phyloP scores from a whole-genome alignment of 768 basidiomycete species.

The Xerocomus spinulosus region DNA sequence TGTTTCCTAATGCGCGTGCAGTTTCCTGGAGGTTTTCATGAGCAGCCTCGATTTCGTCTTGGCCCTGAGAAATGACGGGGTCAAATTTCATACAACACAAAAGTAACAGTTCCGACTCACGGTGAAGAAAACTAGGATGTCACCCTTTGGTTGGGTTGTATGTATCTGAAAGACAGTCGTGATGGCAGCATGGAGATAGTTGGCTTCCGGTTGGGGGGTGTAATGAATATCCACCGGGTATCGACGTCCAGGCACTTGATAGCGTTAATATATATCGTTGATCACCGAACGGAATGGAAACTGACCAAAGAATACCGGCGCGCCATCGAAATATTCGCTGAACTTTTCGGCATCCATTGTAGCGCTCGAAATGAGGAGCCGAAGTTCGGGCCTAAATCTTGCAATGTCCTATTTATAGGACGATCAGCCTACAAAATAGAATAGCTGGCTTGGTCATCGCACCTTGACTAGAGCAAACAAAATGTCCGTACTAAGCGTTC shows the following conservation, averaged over 20 bases:
- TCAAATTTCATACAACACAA: neutral
- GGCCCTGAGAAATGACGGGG: constrained; percentile 49
- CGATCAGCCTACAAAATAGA: constrained; percentile 23
- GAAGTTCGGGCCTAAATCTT: constrained; percentile 90
- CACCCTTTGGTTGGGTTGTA: constrained; percentile 96
- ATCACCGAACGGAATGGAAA: constrained; percentile 6
- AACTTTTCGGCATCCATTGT: constrained; percentile 99
- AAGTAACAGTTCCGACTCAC: constrained; percentile 38
- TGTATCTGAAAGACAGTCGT: constrained; percentile 99
- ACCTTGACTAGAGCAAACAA: constrained; percentile 98
- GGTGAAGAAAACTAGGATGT: constrained; percentile 96
- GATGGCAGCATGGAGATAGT: constrained; percentile 97
- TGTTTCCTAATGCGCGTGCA: constrained; percentile 89
- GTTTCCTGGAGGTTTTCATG: constrained; percentile 97
- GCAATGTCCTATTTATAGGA: constrained; percentile 74
- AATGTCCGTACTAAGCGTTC: constrained; percentile 97
- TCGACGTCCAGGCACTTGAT: constrained; percentile 86
- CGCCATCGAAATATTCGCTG: constrained; percentile 93
- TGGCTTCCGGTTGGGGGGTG: constrained; percentile 98
- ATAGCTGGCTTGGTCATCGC: constrained; percentile 32
- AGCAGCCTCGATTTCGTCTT: constrained; percentile 98
- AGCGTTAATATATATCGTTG: constrained; percentile 7
- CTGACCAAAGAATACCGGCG: constrained; percentile 90
- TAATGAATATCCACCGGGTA: constrained; percentile 99
- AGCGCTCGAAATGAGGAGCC: constrained; percentile 90